Evolutionary conservation across 139 green algal species (phyloP), one percentile per base, ranked within the genome.

Genomic region (Chlamydomonas sphaeroides): DNA sequence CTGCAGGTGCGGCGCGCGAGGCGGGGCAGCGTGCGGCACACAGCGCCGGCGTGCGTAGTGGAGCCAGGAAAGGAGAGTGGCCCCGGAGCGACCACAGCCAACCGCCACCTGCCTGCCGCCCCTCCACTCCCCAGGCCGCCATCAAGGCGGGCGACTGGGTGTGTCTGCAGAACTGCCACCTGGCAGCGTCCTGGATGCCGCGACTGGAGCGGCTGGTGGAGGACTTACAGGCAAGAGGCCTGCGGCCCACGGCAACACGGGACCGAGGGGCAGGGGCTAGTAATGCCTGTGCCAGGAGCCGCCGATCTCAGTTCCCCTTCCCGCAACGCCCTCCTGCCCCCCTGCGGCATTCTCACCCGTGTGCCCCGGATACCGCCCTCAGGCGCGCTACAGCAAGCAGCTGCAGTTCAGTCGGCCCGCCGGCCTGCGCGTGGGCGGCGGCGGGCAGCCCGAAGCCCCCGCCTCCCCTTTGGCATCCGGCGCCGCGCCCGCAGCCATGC

Each of bases 111-210:
- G 26, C 26, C 28, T 38, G 20, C 48, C 80, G n/a, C n/a, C n/a
- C n/a, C n/a, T n/a, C n/a, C n/a, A n/a, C n/a, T n/a, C n/a, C n/a
- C n/a, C n/a, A n/a, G 38, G 68, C 90, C 49, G 93, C 93, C 5
- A 69, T 89, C 35, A 79, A 69, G 49, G 83, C 85, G 6, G 95
- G 95, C 21, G 88, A 95, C 83, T 98, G 95, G 95, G 88, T 98
- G 57, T 95, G 87, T 74, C 91, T 98, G 39, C 94, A 97, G 89
- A 98, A 98, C 90, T 98, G 95, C 90, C 95, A 98, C 85, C 88
- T 98, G 39, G 95, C 95, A 1, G 89, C 81, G 25, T 92, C 80
- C 45, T 98, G 94, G 93, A 96, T 98, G 93, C 87, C 88, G 41
- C 76, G 87, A 8, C 76, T 94, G 62, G 89, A 92, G 77, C 65